These are phyloP conservation scores for Aspergillaceae sp. DNA, from an alignment of 2,329 filamentous ascomycete species.

Conservation along the genomic window DNA sequence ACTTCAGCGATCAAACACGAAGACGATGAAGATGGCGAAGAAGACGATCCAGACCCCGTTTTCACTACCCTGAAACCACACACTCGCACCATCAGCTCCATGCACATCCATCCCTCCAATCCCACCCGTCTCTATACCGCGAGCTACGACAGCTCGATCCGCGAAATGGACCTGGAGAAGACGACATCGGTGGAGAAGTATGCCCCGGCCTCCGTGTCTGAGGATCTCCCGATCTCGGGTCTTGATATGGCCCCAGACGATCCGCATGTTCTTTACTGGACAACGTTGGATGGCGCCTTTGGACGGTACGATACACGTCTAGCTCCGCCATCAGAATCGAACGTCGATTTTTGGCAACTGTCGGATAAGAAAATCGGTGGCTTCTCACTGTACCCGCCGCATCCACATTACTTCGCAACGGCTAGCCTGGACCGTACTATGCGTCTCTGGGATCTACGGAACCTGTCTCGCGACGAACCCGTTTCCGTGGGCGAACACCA, in stretches of 20 bases:
- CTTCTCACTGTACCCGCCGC: slow-evolving; percentile 71
- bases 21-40: slow-evolving; percentile 58
- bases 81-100: slow-evolving; percentile 75
- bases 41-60: slow-evolving; percentile 59
- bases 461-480: slow-evolving; percentile 57
- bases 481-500: slow-evolving; percentile 70
- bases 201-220: slow-evolving; percentile 58
- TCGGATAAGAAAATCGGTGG: slow-evolving; percentile 94
- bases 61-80: slow-evolving; percentile 88
- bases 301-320: slow-evolving; percentile 72
- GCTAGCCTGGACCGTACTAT: slow-evolving; percentile 83
- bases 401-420: slow-evolving; percentile 77
- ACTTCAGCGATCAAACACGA: slow-evolving; percentile 37
- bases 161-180: slow-evolving; percentile 74
- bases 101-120: slow-evolving; percentile 67
- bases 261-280: slow-evolving; percentile 72
- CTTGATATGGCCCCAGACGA: slow-evolving; percentile 68
- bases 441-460: slow-evolving; percentile 86
- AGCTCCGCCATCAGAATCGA: slow-evolving; percentile 33
- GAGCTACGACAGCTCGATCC: slow-evolving; percentile 88
- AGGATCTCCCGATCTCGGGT: slow-evolving; percentile 73
- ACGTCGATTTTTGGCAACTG: slow-evolving; percentile 58
- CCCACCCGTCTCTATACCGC: slow-evolving; percentile 69
- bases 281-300: slow-evolving; percentile 71
- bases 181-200: slow-evolving; percentile 74